Conservation (phyloP, 768 basidiomycete genomes). For the Tulasnella calospora region DNA sequence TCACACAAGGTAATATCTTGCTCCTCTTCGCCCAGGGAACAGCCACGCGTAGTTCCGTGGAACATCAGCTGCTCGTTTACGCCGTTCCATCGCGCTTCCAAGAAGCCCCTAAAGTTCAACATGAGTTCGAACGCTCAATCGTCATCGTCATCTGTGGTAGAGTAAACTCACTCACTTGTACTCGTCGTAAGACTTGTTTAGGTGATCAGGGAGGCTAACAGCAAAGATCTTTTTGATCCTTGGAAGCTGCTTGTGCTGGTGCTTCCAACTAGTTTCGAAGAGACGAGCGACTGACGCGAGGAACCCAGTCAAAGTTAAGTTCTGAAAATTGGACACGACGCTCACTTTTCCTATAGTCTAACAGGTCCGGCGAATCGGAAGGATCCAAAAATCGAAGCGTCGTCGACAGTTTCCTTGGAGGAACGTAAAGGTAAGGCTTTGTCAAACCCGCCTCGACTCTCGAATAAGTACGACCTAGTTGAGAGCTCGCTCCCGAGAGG, state of each 20-base stretch:
- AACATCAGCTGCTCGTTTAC: not conserved
- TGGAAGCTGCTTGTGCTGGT: not conserved
- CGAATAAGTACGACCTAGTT: no score
- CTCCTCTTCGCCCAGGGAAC: not conserved
- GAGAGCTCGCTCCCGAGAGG: no score
- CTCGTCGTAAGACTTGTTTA: not conserved
- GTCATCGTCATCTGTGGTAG: no score
- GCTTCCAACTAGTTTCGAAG: not conserved
- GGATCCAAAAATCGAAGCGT: not conserved
- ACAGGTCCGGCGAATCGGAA: not conserved
- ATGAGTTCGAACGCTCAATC: not conserved
- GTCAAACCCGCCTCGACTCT: no score
- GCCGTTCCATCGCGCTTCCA: not conserved
- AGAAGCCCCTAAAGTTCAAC: not conserved
- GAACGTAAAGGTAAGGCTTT: not conserved
- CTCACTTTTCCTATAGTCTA: not conserved
- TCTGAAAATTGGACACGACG: not conserved
- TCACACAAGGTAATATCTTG: not conserved
- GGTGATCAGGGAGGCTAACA: not conserved
- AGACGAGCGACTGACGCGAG: not conserved
- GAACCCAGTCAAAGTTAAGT: no score
- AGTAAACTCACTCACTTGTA: not conserved
- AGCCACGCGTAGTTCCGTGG: not conserved
- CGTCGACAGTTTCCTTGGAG: not conserved
- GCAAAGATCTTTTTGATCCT: not conserved